A percentile compares a stretch with the other conserved stretches of the same genome.
These are phyloP conservation scores for Hypoxylon fragiforme DNA, from an alignment of 495 filamentous ascomycete species.

Conservation along the genomic window DNA sequence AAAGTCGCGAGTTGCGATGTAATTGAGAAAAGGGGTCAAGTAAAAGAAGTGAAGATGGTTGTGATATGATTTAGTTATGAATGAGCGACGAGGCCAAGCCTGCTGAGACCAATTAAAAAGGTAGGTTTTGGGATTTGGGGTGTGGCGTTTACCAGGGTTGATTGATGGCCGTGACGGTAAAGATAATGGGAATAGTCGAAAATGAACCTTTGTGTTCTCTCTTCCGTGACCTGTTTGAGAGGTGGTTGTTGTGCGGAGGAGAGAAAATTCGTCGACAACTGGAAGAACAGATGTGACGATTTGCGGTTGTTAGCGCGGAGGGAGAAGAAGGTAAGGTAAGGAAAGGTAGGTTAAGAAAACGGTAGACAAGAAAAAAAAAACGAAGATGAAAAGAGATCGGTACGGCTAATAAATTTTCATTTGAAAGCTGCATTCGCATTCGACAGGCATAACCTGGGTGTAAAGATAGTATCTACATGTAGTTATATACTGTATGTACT, in stretches of 20 bases:
- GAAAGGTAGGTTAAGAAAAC: conserved; percentile 8
- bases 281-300: conserved; percentile 23
- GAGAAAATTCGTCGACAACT: conserved; percentile 24
- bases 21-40: conserved; percentile 50
- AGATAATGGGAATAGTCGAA: too few relatives aligned
- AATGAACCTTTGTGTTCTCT: conserved; percentile 21
- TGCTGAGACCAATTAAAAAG: conserved; percentile 35
- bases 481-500: not conserved
- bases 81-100: conserved; percentile 39
- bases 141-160: conserved; percentile 6
- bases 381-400: conserved; percentile 16
- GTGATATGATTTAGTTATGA: conserved; percentile 14
- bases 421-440: conserved; percentile 22
- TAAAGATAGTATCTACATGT: not conserved
- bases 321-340: too few relatives aligned
- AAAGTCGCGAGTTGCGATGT: conserved; percentile 40
- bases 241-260: conserved; percentile 13
- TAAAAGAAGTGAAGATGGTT: conserved; percentile 19
- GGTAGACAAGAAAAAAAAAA: conserved; percentile 8
- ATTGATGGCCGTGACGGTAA: too few relatives aligned
- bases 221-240: conserved; percentile 20
- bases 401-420: conserved; percentile 37
- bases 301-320: conserved; percentile 1
- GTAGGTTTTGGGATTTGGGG: conserved; percentile 8
- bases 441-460: conserved; percentile 5